Evolutionary conservation across 345 rosid species (phyloP), one percentile per base, ranked within the genome.

Genomic region (Lenwebbia sp.): DNA sequence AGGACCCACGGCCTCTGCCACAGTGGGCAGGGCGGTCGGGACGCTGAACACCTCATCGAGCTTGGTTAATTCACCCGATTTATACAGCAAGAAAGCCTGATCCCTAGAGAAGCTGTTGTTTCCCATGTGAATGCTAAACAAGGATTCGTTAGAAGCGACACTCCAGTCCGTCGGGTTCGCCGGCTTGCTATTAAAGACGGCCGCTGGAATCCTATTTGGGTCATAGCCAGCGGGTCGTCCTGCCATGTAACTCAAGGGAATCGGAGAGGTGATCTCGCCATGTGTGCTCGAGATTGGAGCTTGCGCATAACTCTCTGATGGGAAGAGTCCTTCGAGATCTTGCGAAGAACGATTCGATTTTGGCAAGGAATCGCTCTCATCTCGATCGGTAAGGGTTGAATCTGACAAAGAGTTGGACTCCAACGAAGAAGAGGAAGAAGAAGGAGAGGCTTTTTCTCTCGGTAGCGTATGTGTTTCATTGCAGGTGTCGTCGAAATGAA

Each of bases 101-200:
- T 95, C 98, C 84, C 88, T 93, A 0, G 96, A 90, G 90, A 92
- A 91, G 89, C 84, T 83, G 56, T 83, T 89, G 53, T 89, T 93
- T 33, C 93, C 94, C 84, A 94, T 86, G 40, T 93, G 95, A 88
- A 98, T 93, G 83, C 99, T 98, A 53, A 96, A 98, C 88, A 98
- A 88, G 0, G 99, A 96, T 86, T 98, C 99, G 50, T 94, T 98
- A 5, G 99, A 98, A 84, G 99, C 94, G 4, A 89, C 87, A 26
- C 99, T 98, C 99, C 99, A 96, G 0, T 96, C 99, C 57, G 74
- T 51, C 3, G 92, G 88, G 52, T 86, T 90, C 6, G 89, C 28
- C 41, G 96, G 90, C 85, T 89, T 93, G 21, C 76, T 78, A 7
- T 89, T 83, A 54, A 98, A 98, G 86, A 95, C 58, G 25, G 97